Percentiles rank a stretch among this genome's conserved stretches.
These are phyloP conservation scores for Vararia minispora DNA, from an alignment of 768 basidiomycete genomes.

Conservation along the genomic window DNA sequence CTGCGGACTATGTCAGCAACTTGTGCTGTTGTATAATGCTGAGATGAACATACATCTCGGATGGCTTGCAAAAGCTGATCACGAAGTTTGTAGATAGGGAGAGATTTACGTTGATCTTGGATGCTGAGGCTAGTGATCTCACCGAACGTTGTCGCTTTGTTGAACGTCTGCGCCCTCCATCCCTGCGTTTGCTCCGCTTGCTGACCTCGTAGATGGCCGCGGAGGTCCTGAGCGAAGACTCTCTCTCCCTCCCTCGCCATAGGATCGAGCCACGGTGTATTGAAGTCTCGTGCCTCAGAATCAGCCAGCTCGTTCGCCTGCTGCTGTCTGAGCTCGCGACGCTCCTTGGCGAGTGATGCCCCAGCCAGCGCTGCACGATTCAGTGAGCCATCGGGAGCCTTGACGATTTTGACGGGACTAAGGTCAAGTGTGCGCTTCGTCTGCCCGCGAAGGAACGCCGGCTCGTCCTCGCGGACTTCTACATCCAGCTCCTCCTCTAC, in stretches of 20 bases:
- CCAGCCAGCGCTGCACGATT: slow-evolving; percentile 94
- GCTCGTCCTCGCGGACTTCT: slow-evolving; percentile 94
- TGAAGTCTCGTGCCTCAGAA: slow-evolving; percentile 90
- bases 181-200: slow-evolving; percentile 73
- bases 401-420: slow-evolving; percentile 96
- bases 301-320: slow-evolving; percentile 92
- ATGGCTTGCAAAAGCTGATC: slow-evolving; percentile 87
- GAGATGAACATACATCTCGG: slow-evolving; percentile 54
- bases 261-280: slow-evolving; percentile 94
- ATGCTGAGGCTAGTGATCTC: slow-evolving; percentile 86
- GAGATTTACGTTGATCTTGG: slow-evolving; percentile 81
- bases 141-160: slow-evolving; percentile 93
- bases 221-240: slow-evolving; percentile 87
- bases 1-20: slow-evolving; percentile 27
- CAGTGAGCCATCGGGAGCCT: slow-evolving; percentile 94
- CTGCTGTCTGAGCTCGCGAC: slow-evolving; percentile 87
- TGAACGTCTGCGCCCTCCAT: slow-evolving; percentile 89
- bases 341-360: slow-evolving; percentile 88
- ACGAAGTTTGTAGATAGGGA: slow-evolving; percentile 93
- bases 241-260: slow-evolving; percentile 85
- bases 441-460: slow-evolving; percentile 91
- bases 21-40: background rate
- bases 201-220: slow-evolving; percentile 73
- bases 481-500: slow-evolving; percentile 97
- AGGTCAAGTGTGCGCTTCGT: slow-evolving; percentile 92